Percentiles rank a stretch among this genome's conserved stretches.
These are phyloP conservation scores for Phycomyces nitens DNA, from an alignment of 192 early-diverging fungal species.

Conservation along the genomic window DNA sequence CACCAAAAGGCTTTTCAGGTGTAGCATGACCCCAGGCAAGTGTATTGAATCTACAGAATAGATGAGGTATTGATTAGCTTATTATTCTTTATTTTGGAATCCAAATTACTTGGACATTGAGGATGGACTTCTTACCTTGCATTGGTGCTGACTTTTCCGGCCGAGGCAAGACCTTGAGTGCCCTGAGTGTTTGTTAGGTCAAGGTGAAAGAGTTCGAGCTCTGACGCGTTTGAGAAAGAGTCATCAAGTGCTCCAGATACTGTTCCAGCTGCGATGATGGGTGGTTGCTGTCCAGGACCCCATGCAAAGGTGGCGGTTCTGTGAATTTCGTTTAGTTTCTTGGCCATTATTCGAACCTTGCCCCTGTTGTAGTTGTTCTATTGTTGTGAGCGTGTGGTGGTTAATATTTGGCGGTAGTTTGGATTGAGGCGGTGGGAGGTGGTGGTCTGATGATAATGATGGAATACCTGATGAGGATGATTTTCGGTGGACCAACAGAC, in stretches of 20 bases:
- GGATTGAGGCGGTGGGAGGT: neutral
- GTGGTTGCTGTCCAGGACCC: conserved; percentile 69
- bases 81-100: too few relatives aligned
- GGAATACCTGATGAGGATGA: conserved; percentile 7
- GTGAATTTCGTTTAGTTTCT: conserved; percentile 60
- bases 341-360: conserved; percentile 26
- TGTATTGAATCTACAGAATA: conserved; percentile 74
- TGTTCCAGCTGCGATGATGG: conserved; percentile 86
- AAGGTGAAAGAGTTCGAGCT: conserved; percentile 86
- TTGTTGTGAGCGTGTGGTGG: too few relatives aligned
- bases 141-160: conserved; percentile 52
- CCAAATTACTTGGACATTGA: too few relatives aligned
- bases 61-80: neutral
- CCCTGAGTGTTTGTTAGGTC: conserved; percentile 43
- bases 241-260: conserved; percentile 96
- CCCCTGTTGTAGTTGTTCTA: conserved; percentile 9
- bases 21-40: conserved; percentile 73
- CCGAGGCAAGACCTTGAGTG: conserved; percentile 40
- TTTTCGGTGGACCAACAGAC: neutral
- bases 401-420: neutral
- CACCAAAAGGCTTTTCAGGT: conserved; percentile 55
- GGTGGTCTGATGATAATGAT: neutral
- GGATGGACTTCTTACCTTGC: conserved; percentile 67
- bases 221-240: conserved; percentile 84
- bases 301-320: conserved; percentile 89